Conservation (phyloP, 2,329 filamentous ascomycete species). For the Hirsutella minnesotensis region DNA sequence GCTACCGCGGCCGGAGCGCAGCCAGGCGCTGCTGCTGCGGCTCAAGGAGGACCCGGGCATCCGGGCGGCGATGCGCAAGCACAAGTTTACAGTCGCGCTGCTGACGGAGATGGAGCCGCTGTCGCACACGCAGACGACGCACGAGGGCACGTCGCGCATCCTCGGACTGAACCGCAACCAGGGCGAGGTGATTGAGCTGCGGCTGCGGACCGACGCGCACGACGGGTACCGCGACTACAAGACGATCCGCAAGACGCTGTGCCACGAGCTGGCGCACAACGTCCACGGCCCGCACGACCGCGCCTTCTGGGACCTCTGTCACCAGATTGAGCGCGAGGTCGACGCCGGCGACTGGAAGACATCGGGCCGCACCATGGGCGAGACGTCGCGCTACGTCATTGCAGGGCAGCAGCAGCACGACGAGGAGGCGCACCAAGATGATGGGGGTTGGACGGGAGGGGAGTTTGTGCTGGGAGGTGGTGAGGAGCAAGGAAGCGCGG, state of each 20-base stretch:
- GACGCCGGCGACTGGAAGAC: slow-evolving; percentile 66
- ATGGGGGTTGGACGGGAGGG: slow-evolving; percentile 68
- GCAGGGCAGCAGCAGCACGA: slow-evolving; percentile 35
- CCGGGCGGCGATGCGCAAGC: slow-evolving; percentile 67
- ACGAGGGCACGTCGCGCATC: slow-evolving; percentile 63
- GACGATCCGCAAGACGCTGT: slow-evolving; percentile 81
- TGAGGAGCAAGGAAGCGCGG: slow-evolving; percentile 24
- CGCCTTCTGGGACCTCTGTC: slow-evolving; percentile 82
- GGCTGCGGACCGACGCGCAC: slow-evolving; percentile 84
- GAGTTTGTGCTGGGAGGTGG: slow-evolving; percentile 60
- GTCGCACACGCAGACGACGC: slow-evolving; percentile 58
- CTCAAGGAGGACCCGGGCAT: slow-evolving; percentile 79
- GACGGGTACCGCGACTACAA: slow-evolving; percentile 91
- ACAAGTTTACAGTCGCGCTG: slow-evolving; percentile 73
- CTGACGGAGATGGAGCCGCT: slow-evolving; percentile 94
- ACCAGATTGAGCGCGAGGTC: slow-evolving; percentile 79
- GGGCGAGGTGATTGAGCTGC: slow-evolving; percentile 82
- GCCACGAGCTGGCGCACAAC: slow-evolving; percentile 91
- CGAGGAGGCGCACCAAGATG: slow-evolving; percentile 48
- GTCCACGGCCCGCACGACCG: slow-evolving; percentile 75
- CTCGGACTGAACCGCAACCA: slow-evolving; percentile 78
- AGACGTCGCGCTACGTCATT: slow-evolving; percentile 48
- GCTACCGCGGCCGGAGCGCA: slow-evolving; percentile 64
- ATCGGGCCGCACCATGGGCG: slow-evolving; percentile 54
- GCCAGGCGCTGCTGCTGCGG: slow-evolving; percentile 59